A percentile compares a stretch with the other conserved stretches of the same genome.
phyloP scores from a whole-genome alignment of 2,329 filamentous ascomycete species.

The Canariomyces notabilis region DNA sequence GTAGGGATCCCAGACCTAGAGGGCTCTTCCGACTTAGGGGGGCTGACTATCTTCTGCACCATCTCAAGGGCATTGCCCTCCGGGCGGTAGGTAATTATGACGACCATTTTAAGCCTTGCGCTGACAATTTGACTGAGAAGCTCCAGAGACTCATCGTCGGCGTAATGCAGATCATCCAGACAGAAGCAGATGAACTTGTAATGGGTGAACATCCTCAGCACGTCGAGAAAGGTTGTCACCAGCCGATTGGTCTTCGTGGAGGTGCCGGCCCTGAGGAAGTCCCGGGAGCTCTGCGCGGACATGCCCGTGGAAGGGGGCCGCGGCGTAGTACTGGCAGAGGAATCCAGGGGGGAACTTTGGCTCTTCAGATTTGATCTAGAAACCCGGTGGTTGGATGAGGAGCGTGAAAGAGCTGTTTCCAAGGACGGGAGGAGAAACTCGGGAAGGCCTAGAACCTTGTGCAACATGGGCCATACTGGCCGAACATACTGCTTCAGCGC shows the following conservation, averaged over 20 bases:
- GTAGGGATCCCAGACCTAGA: slow-evolving; percentile 45
- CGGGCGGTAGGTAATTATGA: slow-evolving; percentile 71
- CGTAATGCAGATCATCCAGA: slow-evolving; percentile 85
- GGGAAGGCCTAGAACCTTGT: slow-evolving; percentile 56
- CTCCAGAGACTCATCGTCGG: slow-evolving; percentile 81
- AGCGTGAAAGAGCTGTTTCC: slow-evolving; percentile 34
- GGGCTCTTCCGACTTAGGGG: slow-evolving; percentile 48
- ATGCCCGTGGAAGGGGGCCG: slow-evolving; percentile 34
- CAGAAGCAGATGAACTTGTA: slow-evolving; percentile 86
- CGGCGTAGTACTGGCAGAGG: slow-evolving; percentile 33
- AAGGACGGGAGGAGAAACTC: slow-evolving; percentile 62
- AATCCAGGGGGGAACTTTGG: slow-evolving; percentile 47
- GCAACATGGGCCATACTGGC: slow-evolving; percentile 60
- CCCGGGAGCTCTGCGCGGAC: slow-evolving; percentile 50
- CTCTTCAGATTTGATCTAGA: slow-evolving; percentile 33
- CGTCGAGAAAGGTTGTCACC: slow-evolving; percentile 83
- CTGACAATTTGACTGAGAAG: slow-evolving; percentile 75
- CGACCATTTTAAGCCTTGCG: slow-evolving; percentile 72
- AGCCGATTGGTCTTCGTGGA: slow-evolving; percentile 66
- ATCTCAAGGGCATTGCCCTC: slow-evolving; percentile 57
- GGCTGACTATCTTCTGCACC: slow-evolving; percentile 50
- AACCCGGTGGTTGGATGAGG: slow-evolving; percentile 33
- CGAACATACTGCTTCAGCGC: slow-evolving; percentile 57
- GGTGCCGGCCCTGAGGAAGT: slow-evolving; percentile 54
- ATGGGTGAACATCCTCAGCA: slow-evolving; percentile 72